These are phyloP conservation scores for Ganoderma multipileum DNA, from an alignment of 1,284 basidiomycete species.

Conservation along the genomic window DNA sequence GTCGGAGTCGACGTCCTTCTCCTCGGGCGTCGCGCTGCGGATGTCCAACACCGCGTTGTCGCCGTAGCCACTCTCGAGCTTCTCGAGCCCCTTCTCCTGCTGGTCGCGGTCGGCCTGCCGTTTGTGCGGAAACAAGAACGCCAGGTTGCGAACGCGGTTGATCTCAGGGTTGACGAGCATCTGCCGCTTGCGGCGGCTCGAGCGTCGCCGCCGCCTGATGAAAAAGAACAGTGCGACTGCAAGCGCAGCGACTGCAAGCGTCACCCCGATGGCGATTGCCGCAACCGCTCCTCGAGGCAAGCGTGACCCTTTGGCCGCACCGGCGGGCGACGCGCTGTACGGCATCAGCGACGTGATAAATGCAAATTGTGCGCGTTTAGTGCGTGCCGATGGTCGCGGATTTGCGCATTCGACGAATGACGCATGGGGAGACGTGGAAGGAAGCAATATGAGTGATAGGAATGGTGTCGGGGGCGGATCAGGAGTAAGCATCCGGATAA, in stretches of 20 bases:
- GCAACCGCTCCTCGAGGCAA: constrained; percentile 63
- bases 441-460: constrained; percentile 21
- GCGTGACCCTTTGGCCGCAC: constrained; percentile 30
- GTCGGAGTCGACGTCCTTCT: constrained; percentile 26
- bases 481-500: constrained; percentile 14
- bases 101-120: constrained; percentile 14
- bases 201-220: constrained; percentile 51
- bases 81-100: constrained; percentile 28
- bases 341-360: constrained; percentile 27
- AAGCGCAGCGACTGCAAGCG: constrained; percentile 56
- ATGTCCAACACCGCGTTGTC: constrained; percentile 37
- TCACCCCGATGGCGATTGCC: constrained; percentile 61
- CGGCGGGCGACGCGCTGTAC: constrained; percentile 27
- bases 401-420: not conserved
- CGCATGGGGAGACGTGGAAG: constrained; percentile 22
- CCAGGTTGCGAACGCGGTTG: constrained; percentile 31
- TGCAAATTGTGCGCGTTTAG: constrained; percentile 4
- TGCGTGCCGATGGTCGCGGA: not conserved
- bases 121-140: constrained; percentile 32
- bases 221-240: constrained; percentile 48
- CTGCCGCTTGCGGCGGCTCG: constrained; percentile 32
- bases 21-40: constrained; percentile 30
- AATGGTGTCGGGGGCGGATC: constrained; percentile 24
- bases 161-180: constrained; percentile 40
- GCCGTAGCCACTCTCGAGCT: constrained; percentile 6